Conservation (phyloP, 2,329 filamentous ascomycete species). For the Aureobasidium vineae region DNA sequence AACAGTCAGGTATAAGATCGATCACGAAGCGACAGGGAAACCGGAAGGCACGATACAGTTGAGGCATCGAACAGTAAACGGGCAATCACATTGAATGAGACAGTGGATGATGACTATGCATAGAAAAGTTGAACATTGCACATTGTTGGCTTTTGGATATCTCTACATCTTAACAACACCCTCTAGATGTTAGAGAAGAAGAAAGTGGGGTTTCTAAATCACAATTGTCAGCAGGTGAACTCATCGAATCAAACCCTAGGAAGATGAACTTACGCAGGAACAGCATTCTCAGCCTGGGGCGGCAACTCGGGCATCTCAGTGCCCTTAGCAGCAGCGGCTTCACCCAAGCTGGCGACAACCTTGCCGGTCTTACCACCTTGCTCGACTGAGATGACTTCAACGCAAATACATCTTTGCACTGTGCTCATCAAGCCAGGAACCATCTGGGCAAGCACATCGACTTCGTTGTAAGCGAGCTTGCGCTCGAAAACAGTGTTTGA, state of each 20-base stretch:
- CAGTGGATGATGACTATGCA: too few relatives aligned
- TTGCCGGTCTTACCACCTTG: slow-evolving; percentile 66
- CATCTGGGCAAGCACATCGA: slow-evolving; percentile 72
- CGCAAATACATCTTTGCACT: slow-evolving; percentile 63
- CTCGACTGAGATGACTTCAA: slow-evolving; percentile 70
- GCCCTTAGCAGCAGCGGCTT: slow-evolving; percentile 50
- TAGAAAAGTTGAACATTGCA: not conserved
- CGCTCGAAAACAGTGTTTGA: slow-evolving; percentile 71
- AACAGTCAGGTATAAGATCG: too few relatives aligned
- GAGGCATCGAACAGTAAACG: too few relatives aligned
- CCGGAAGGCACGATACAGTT: too few relatives aligned
- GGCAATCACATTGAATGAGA: too few relatives aligned
- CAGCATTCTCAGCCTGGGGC: slow-evolving; percentile 66
- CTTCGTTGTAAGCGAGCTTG: slow-evolving; percentile 84
- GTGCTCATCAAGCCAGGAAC: slow-evolving; percentile 74
- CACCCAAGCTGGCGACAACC: slow-evolving; percentile 54
- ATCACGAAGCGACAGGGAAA: too few relatives aligned
- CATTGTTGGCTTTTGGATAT: not conserved
- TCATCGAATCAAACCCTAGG: not conserved
- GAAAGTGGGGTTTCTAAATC: slow-evolving; percentile 54
- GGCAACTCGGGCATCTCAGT: slow-evolving; percentile 60
- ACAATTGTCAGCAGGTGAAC: not conserved
- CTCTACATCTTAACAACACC: not conserved
- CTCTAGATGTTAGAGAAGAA: slow-evolving; percentile 58
- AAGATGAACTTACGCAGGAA: slow-evolving; percentile 58